These are phyloP conservation scores for Pythium monospermum DNA, from an alignment of 352 stramenopile genomes.

Conservation along the genomic window DNA sequence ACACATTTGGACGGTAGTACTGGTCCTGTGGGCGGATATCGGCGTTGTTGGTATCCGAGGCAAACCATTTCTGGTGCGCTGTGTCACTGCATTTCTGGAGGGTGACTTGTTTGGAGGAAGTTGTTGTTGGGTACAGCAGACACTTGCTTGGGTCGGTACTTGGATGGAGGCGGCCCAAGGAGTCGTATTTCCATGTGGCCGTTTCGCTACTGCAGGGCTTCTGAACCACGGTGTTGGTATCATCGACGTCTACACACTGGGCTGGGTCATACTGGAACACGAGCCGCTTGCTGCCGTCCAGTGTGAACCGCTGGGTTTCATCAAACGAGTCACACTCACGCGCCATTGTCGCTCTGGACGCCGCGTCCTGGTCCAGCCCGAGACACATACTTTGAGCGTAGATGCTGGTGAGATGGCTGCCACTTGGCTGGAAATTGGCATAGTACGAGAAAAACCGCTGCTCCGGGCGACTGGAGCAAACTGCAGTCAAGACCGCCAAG, in stretches of 20 bases:
- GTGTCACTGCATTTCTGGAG: conserved; percentile 6
- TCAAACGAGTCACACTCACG: background rate
- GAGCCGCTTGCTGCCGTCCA: background rate
- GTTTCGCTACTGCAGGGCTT: background rate
- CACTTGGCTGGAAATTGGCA: conserved; percentile 7
- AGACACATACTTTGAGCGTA: background rate
- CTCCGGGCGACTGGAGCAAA: background rate
- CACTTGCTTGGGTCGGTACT: no score
- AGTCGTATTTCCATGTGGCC: conserved; percentile 12
- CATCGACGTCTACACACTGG: background rate
- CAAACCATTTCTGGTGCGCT: conserved; percentile 5
- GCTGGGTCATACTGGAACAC: conserved; percentile 12
- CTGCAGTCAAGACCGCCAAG: background rate
- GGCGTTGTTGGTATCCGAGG: conserved; percentile 6
- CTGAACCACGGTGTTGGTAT: conserved; percentile 1
- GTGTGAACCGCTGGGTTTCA: conserved; percentile 4
- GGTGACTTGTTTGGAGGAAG: conserved; percentile 22
- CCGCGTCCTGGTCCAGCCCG: background rate
- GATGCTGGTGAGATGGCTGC: conserved; percentile 15
- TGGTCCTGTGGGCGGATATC: conserved; percentile 10
- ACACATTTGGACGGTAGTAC: conserved; percentile 3
- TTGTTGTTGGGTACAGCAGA: conserved; percentile 23
- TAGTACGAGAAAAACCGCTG: conserved; percentile 16
- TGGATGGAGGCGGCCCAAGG: conserved; percentile 10
- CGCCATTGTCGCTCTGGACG: background rate